Evolutionary conservation across 192 early-diverging fungal species (phyloP), one percentile per base, ranked within the genome.

Genomic region (Podila clonocystis): DNA sequence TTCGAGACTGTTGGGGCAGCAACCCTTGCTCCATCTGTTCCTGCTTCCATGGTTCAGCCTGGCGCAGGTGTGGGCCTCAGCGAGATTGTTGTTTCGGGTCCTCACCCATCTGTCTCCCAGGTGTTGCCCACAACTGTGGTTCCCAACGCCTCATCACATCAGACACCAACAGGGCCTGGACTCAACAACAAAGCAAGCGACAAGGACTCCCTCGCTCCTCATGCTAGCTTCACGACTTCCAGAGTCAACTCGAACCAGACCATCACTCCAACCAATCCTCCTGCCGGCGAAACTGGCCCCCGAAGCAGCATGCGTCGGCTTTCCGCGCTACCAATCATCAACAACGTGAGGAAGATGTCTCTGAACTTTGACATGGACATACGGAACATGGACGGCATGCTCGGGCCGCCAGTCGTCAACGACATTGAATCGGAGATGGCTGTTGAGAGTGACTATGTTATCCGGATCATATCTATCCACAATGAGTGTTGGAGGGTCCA

Each of bases 401-500:
- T 26, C 22, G 28, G 12, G 5, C 1, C 26, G 11, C 9, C 24
- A 26, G 28, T n/a, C 1, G 1, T 15, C 15, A 7, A 30, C 15
- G 63, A 64, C n/a, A 26, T 24, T n/a, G 63, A 48, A 4, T 9
- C 8, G 26, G 63, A 28, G 8, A 28, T 31, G 63, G 19, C 26
- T 3, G 22, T 78, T 22, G 31, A 50, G 20, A 67, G 57, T 26
- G 75, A 78, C 28, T 67, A 72, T 63, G 48, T 78, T 5, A 60
- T 78, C 48, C 63, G 75, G 11, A 58, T 78, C 4, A 78, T 78
- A 0, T 78, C 75, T 9, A 78, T 78, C 8, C 75, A 78, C 36
- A 71, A 78, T 13, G 48, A 78, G 19, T 63, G 62, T 22, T 78
- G 75, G 75, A 61, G 75, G n/a, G 69, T 78, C 5, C 75, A 78